Conservation (phyloP, 2,329 filamentous ascomycete species). For the Periglandula ipomoeae region DNA sequence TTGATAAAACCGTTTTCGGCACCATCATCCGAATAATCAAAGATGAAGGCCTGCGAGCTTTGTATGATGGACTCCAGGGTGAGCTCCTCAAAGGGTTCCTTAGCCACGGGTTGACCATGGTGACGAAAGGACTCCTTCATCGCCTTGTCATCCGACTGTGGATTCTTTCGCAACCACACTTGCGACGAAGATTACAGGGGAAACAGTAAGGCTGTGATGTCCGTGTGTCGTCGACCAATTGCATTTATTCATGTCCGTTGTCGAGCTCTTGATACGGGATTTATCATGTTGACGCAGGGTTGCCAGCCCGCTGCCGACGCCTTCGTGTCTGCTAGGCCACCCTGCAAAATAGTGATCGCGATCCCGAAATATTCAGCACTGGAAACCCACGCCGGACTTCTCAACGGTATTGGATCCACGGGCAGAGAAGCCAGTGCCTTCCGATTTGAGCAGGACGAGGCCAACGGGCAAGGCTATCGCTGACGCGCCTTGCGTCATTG, state of each 20-base stretch:
- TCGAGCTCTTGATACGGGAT: neutral
- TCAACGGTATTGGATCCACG: constrained; percentile 77
- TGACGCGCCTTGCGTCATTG: constrained; percentile 28
- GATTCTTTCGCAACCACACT: constrained; percentile 36
- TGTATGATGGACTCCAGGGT: constrained; percentile 69
- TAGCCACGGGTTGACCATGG: constrained; percentile 78
- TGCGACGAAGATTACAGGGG: constrained; percentile 14
- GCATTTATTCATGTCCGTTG: neutral
- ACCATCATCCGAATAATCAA: constrained; percentile 49
- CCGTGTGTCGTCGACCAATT: neutral
- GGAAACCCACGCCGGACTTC: constrained; percentile 71
- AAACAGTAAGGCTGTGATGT: neutral
- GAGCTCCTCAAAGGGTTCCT: constrained; percentile 80
- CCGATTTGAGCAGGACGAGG: constrained; percentile 69
- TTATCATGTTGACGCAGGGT: neutral
- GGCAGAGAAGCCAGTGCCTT: constrained; percentile 88
- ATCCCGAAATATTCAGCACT: constrained; percentile 46
- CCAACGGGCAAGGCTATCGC: constrained; percentile 58
- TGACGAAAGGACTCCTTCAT: constrained; percentile 73
- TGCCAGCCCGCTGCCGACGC: neutral
- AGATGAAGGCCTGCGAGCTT: constrained; percentile 55
- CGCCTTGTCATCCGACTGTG: constrained; percentile 62
- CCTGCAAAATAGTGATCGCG: neutral
- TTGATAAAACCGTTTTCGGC: constrained; percentile 48
- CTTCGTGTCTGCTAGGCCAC: neutral